Evolutionary conservation across 2,329 filamentous ascomycete species (phyloP).

Genomic region (Basipetospora chlamydospora): DNA sequence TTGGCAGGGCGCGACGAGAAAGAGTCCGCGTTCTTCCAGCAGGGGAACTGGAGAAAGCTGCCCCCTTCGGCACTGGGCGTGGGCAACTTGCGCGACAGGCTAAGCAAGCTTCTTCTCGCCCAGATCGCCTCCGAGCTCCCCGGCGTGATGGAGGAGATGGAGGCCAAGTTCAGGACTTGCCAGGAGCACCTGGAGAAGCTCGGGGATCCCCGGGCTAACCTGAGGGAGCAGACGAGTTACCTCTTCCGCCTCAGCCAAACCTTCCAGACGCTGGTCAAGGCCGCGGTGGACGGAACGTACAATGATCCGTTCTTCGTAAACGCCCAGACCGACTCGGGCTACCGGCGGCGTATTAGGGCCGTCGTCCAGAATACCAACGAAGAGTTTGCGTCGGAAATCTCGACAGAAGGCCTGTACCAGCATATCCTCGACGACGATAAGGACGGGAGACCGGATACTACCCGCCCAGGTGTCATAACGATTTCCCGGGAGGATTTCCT

Average conservation of each 20-base stretch:
- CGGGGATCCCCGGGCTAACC: slow-evolving; percentile 9
- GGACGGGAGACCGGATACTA: no score
- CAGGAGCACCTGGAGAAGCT: slow-evolving; percentile 7
- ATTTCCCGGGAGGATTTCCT: slow-evolving; percentile 1
- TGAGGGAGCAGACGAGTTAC: slow-evolving; percentile 25
- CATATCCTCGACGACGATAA: no score
- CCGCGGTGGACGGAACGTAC: slow-evolving; percentile 37
- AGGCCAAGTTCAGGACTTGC: slow-evolving; percentile 5
- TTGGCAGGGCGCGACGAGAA: slow-evolving; percentile 22
- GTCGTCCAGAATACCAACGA: slow-evolving; percentile 13
- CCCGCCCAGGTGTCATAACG: no score
- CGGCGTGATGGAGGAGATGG: slow-evolving; percentile 13
- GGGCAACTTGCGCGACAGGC: slow-evolving; percentile 10
- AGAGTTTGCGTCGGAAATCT: neutral
- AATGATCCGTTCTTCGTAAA: slow-evolving; percentile 33
- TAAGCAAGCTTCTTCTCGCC: slow-evolving; percentile 11
- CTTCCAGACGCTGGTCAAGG: slow-evolving; percentile 28
- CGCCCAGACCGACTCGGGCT: slow-evolving; percentile 15
- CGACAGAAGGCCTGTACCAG: no score
- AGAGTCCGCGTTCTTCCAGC: slow-evolving; percentile 26
- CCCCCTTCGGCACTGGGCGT: slow-evolving; percentile 18
- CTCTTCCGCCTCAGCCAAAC: slow-evolving; percentile 29
- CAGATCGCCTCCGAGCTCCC: slow-evolving; percentile 17
- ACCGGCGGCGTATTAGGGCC: slow-evolving; percentile 15
- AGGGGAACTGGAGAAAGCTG: slow-evolving; percentile 21